A percentile compares a stretch with the other conserved stretches of the same genome.
phyloP scores from a whole-genome alignment of 371 early-diverging fungal species.

The Umbelopsis sp. region DNA sequence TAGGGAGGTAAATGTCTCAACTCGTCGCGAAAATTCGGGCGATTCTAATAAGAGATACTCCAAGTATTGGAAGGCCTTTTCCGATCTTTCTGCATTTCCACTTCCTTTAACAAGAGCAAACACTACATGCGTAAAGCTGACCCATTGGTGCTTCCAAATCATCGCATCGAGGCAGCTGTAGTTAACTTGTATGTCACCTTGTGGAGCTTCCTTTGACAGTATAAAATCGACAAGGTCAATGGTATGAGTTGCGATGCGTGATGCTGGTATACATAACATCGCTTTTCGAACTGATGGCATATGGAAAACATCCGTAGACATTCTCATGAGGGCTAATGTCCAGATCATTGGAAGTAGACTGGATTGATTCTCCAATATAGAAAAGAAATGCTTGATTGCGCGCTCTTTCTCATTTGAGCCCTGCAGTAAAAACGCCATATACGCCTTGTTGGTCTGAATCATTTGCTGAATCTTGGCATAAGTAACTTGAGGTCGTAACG shows the following conservation, averaged over 20 bases:
- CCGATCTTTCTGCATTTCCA: conserved; percentile 47
- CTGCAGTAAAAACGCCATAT: conserved; percentile 38
- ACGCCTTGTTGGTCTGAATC: conserved; percentile 35
- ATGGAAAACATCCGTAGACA: conserved; percentile 40
- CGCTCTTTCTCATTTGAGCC: conserved; percentile 44
- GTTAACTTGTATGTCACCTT: conserved; percentile 41
- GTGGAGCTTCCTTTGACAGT: conserved; percentile 46
- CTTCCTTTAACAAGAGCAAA: conserved; percentile 73
- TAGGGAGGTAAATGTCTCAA: conserved; percentile 68
- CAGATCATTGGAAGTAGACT: conserved; percentile 71
- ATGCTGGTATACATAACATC: conserved; percentile 67
- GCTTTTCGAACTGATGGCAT: conserved; percentile 66
- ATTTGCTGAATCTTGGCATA: conserved; percentile 37
- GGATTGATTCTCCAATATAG: conserved; percentile 61
- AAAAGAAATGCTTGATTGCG: conserved; percentile 52
- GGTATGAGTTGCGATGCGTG: conserved; percentile 71
- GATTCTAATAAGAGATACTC: conserved; percentile 68
- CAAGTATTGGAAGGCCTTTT: conserved; percentile 52
- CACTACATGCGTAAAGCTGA: conserved; percentile 74
- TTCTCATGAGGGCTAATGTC: conserved; percentile 53
- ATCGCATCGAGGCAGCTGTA: conserved; percentile 61
- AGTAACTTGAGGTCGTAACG: conserved; percentile 36
- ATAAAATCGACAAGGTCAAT: conserved; percentile 71
- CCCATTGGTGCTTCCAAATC: conserved; percentile 73
- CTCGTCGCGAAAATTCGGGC: conserved; percentile 58